A percentile compares a stretch with the other conserved stretches of the same genome.
phyloP scores from a whole-genome alignment of 768 basidiomycete species.

The Xerocomellus chrysenteron region DNA sequence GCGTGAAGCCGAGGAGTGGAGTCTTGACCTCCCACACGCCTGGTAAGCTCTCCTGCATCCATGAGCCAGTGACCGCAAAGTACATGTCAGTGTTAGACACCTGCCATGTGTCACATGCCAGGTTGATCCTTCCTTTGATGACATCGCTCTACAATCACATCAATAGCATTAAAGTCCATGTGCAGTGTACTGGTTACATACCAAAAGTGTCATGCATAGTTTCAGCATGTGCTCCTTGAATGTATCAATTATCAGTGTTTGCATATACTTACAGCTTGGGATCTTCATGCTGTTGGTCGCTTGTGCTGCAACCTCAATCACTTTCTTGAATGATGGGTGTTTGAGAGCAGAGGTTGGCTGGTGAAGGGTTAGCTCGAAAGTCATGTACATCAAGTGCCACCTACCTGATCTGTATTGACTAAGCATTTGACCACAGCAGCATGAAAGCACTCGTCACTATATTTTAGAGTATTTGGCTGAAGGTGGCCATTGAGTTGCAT shows the following conservation, averaged over 20 bases:
- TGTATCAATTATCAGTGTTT: not conserved
- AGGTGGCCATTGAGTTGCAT: not conserved
- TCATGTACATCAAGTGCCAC: not conserved
- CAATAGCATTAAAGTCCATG: too few relatives aligned
- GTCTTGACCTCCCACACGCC: not conserved
- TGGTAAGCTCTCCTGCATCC: not conserved
- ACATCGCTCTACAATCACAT: too few relatives aligned
- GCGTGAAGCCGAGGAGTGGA: constrained; percentile 36
- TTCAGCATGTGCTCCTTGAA: not conserved
- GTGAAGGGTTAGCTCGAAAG: not conserved
- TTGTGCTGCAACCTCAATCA: not conserved
- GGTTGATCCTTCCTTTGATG: not conserved
- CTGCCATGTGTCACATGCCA: constrained; percentile 8
- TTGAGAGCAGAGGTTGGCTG: not conserved
- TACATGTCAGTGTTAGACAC: not conserved
- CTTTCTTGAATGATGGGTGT: not conserved
- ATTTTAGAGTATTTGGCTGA: not conserved
- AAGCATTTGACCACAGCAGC: not conserved
- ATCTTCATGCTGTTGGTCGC: not conserved
- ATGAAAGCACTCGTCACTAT: not conserved
- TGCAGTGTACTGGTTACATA: too few relatives aligned
- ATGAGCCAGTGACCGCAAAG: not conserved
- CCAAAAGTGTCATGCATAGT: not conserved
- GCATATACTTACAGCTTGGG: not conserved
- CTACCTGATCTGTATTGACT: not conserved